phyloP scores from a whole-genome alignment of 2,329 filamentous ascomycete species.

The Aureobasidium vineae region DNA sequence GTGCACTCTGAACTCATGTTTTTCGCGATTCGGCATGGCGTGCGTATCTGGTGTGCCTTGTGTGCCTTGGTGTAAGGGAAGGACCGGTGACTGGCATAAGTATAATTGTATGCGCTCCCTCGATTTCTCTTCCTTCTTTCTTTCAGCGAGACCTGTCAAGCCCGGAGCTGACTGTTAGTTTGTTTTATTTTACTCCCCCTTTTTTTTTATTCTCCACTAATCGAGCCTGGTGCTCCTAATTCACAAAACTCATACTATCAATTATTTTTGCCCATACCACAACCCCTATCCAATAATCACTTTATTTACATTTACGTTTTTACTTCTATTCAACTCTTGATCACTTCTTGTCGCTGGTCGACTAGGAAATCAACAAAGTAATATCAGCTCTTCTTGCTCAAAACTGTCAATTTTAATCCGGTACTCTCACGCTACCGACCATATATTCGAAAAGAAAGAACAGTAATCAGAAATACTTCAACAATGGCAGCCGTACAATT shows the following conservation, averaged over 20 bases:
- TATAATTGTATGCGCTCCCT: constrained; percentile 29
- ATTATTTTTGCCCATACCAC: constrained; percentile 26
- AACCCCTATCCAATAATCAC: constrained; percentile 31
- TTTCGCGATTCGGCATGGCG: constrained; percentile 13
- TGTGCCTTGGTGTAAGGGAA: constrained; percentile 7
- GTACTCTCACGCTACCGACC: constrained; percentile 27
- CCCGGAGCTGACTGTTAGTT: constrained; percentile 51
- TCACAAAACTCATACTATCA: constrained; percentile 31
- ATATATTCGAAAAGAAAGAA: constrained; percentile 28
- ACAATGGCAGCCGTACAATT: constrained; percentile 86
- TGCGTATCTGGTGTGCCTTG: constrained; percentile 12
- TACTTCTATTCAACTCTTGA: constrained; percentile 29
- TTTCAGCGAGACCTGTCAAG: constrained; percentile 54
- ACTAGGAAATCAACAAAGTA: constrained; percentile 39
- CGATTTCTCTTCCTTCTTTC: constrained; percentile 38
- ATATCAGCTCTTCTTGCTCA: constrained; percentile 52
- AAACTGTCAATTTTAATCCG: constrained; percentile 32
- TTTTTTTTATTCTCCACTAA: constrained; percentile 41
- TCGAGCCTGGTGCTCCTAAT: constrained; percentile 50
- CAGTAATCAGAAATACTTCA: constrained; percentile 28
- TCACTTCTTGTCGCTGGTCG: constrained; percentile 44
- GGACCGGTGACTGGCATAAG: constrained; percentile 26
- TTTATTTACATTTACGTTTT: constrained; percentile 33
- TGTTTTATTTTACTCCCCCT: constrained; percentile 43
- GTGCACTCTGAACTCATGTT: not conserved